Conservation (phyloP, 495 filamentous ascomycete species). For the Acidiella bohemica region DNA sequence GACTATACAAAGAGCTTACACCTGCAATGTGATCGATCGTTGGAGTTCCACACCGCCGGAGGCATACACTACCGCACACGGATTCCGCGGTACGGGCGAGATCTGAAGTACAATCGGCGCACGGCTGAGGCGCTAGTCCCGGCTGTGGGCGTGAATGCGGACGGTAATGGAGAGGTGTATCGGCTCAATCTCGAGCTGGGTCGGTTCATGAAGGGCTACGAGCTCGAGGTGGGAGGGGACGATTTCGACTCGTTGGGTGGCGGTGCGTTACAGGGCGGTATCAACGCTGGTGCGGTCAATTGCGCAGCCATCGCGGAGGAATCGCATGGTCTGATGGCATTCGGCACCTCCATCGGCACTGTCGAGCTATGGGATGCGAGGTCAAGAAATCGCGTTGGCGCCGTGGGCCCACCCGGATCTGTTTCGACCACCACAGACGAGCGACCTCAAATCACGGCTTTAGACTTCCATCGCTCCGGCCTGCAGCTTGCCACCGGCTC, state of each 20-base stretch:
- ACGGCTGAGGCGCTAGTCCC: conserved; percentile 78
- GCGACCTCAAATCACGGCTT: conserved; percentile 66
- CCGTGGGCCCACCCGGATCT: conserved; percentile 39
- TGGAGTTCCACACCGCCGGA: conserved; percentile 86
- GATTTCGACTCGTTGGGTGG: conserved; percentile 49
- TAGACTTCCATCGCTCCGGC: conserved; percentile 76
- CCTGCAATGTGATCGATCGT: conserved; percentile 75
- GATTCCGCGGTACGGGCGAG: conserved; percentile 82
- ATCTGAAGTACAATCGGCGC: conserved; percentile 72
- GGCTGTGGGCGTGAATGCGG: conserved; percentile 69
- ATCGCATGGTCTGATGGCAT: conserved; percentile 81
- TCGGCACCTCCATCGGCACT: conserved; percentile 89
- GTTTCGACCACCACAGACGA: conserved; percentile 28
- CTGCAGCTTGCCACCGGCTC: conserved; percentile 79
- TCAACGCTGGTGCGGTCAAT: conserved; percentile 74
- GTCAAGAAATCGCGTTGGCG: conserved; percentile 64
- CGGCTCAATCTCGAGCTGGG: conserved; percentile 81
- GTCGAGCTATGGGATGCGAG: conserved; percentile 94
- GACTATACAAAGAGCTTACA: conserved; percentile 95
- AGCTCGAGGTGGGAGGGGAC: conserved; percentile 76
- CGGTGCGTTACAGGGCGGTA: conserved; percentile 67
- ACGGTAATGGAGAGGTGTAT: conserved; percentile 83
- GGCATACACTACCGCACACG: conserved; percentile 80
- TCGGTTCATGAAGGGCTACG: conserved; percentile 70
- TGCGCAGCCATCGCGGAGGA: conserved; percentile 77